phyloP scores from a whole-genome alignment of 2,329 filamentous ascomycete genomes.

The Lachnellula arida region DNA sequence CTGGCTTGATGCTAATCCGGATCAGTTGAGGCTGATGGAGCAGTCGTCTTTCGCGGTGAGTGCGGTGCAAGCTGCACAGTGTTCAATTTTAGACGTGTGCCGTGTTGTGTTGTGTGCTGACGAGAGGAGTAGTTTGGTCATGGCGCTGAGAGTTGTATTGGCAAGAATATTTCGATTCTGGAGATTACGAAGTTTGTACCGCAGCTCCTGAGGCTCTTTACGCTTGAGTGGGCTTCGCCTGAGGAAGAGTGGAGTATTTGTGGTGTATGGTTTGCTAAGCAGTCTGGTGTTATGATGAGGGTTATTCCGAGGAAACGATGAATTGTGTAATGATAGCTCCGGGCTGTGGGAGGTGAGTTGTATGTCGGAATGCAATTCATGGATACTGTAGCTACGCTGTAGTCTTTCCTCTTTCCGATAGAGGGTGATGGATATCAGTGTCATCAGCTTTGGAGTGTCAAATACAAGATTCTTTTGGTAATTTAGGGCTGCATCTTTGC shows the following conservation, averaged over 20 bases:
- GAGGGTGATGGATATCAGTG: too few relatives aligned
- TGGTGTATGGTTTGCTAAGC: neutral
- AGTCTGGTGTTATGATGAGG: neutral
- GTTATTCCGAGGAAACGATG: neutral
- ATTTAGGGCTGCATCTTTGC: too few relatives aligned
- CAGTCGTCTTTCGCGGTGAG: neutral
- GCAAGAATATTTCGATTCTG: constrained; percentile 37
- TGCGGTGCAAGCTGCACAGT: neutral
- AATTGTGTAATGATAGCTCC: neutral
- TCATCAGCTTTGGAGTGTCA: too few relatives aligned
- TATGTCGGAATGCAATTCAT: too few relatives aligned
- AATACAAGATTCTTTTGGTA: too few relatives aligned
- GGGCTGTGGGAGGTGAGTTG: too few relatives aligned
- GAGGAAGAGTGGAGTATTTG: neutral
- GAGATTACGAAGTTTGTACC: constrained; percentile 39
- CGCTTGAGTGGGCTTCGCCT: neutral
- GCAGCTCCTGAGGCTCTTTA: constrained; percentile 16
- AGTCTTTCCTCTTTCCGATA: too few relatives aligned
- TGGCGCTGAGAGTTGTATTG: constrained; percentile 36
- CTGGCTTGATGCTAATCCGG: neutral
- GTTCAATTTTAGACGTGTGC: neutral
- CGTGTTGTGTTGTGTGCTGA: too few relatives aligned
- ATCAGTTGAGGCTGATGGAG: neutral
- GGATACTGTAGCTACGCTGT: too few relatives aligned
- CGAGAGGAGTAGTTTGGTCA: constrained; percentile 32